These are phyloP conservation scores for Anacardium occidentale DNA, from an alignment of 345 rosid genomes.

Conservation along the genomic window DNA sequence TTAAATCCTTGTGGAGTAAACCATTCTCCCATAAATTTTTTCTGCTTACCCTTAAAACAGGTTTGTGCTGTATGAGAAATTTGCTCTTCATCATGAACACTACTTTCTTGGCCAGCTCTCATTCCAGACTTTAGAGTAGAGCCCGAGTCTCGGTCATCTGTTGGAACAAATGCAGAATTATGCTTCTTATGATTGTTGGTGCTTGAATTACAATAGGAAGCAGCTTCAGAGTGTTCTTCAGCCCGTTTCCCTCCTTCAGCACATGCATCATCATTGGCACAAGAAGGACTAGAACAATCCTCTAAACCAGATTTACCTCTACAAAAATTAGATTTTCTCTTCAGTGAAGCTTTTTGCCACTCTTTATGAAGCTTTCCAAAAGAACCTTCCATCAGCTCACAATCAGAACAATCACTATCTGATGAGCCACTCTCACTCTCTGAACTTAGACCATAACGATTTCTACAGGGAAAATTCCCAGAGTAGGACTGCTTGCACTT, in stretches of 20 bases:
- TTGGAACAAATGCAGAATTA: constrained; percentile 24
- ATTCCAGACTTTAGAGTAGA: constrained; percentile 20
- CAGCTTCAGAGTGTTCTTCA: constrained; percentile 23
- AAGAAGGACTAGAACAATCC: constrained; percentile 35
- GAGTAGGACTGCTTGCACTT: constrained; percentile 38
- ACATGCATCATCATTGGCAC: constrained; percentile 27
- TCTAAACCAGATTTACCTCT: constrained; percentile 29
- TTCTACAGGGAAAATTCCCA: constrained; percentile 28
- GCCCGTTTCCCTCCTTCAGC: constrained; percentile 23
- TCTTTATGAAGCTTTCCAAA: constrained; percentile 49
- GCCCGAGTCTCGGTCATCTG: constrained; percentile 23
- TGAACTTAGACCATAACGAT: constrained; percentile 46
- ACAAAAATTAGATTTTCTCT: constrained; percentile 34
- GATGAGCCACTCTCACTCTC: constrained; percentile 37
- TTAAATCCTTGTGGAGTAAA: constrained; percentile 3
- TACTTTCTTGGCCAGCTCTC: constrained; percentile 17
- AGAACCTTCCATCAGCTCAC: constrained; percentile 68
- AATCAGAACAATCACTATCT: constrained; percentile 61
- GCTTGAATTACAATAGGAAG: constrained; percentile 27
- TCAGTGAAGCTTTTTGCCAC: constrained; percentile 61
- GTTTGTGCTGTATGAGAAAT: constrained; percentile 15
- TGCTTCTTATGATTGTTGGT: constrained; percentile 26
- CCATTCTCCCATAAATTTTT: constrained; percentile 6
- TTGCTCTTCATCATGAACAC: constrained; percentile 17
- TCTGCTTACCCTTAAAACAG: background rate